These are phyloP conservation scores for Candida michaelii DNA, from an alignment of 805 yeast species.

Conservation along the genomic window DNA sequence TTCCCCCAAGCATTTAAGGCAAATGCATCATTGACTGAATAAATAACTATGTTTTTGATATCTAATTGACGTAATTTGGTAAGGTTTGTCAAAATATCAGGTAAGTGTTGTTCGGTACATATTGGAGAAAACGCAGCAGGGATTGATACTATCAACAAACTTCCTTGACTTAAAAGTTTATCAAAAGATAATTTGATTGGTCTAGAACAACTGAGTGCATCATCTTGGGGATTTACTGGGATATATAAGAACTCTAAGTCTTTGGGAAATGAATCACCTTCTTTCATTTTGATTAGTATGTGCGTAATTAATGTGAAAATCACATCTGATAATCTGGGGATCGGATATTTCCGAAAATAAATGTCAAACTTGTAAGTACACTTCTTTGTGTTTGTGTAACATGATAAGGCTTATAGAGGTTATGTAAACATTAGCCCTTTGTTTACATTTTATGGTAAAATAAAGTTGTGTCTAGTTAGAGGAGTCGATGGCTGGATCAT, in stretches of 20 bases:
- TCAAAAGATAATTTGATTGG: constrained; percentile 37
- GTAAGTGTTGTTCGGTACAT: constrained; percentile 45
- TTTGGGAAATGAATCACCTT: constrained; percentile 36
- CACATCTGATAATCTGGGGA: neutral
- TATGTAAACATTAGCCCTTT: too few species aligned
- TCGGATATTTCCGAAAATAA: neutral
- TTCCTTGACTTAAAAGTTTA: constrained; percentile 26
- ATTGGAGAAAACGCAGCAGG: constrained; percentile 49
- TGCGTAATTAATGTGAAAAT: neutral
- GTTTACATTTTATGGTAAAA: too few species aligned
- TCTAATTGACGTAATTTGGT: constrained; percentile 27
- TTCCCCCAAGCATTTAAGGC: constrained; percentile 47
- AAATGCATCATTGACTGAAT: constrained; percentile 44
- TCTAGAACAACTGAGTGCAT: constrained; percentile 35
- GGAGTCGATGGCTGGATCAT: too few species aligned
- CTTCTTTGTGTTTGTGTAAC: too few species aligned
- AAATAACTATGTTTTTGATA: constrained; percentile 32
- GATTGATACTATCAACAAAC: constrained; percentile 36
- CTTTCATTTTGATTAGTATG: constrained; percentile 13
- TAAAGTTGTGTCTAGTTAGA: too few species aligned
- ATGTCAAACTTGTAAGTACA: too few species aligned
- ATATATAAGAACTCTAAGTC: constrained; percentile 35
- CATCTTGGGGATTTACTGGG: constrained; percentile 32
- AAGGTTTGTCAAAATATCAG: constrained; percentile 34
- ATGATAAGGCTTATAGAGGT: too few species aligned